Conservation (phyloP, 257 asterid genomes). For the Penstemon barbatus region DNA sequence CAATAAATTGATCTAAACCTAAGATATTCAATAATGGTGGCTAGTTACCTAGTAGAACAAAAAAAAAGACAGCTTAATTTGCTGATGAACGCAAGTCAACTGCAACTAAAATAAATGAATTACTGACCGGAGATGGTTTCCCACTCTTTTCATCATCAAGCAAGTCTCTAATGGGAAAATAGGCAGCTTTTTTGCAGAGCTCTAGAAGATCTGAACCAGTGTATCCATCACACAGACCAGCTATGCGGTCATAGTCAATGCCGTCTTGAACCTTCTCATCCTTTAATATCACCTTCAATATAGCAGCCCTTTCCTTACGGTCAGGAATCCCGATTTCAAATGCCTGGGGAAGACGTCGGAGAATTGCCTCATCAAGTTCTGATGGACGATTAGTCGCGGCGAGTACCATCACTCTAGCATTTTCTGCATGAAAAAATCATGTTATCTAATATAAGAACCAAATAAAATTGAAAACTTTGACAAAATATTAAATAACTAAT, state of each 20-base stretch:
- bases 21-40: too few relatives aligned
- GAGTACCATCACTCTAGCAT: constrained; percentile 94
- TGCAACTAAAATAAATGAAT: constrained; percentile 13
- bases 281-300: constrained; percentile 80
- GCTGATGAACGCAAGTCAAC: constrained; percentile 1
- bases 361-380: constrained; percentile 97
- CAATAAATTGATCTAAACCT: too few relatives aligned
- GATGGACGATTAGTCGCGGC: constrained; percentile 98
- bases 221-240: constrained; percentile 73
- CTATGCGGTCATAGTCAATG: constrained; percentile 65
- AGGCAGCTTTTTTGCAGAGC: constrained; percentile 91
- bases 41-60: too few relatives aligned
- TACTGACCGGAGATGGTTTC: constrained; percentile 50
- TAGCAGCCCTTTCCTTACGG: constrained; percentile 61
- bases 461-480: neutral
- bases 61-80: neutral
- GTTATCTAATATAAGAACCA: constrained; percentile 19
- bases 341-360: constrained; percentile 93
- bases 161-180: constrained; percentile 77
- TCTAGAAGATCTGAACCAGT: constrained; percentile 96
- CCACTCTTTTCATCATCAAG: constrained; percentile 76
- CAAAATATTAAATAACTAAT: neutral
- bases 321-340: constrained; percentile 88
- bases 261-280: constrained; percentile 65
- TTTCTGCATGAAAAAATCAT: constrained; percentile 41